A percentile compares a stretch with the other conserved stretches of the same genome.
Conservation (phyloP, 2,329 filamentous ascomycete genomes). For the Rasamsonia emersonii region DNA sequence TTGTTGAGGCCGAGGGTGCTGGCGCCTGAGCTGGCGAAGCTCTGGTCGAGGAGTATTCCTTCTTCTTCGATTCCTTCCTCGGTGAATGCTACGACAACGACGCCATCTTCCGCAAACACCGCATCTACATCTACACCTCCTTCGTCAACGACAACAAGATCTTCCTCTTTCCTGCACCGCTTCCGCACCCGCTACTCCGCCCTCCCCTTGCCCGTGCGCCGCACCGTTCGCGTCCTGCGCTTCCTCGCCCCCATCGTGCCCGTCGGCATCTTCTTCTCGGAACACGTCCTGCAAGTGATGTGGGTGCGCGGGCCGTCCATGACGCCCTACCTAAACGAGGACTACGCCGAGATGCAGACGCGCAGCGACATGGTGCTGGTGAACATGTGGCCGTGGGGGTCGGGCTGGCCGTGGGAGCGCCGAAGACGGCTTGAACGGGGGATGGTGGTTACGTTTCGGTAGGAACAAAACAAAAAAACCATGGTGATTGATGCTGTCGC, state of each 20-base stretch:
- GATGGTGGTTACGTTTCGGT: constrained; percentile 62
- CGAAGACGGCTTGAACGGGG: constrained; percentile 55
- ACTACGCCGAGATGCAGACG: constrained; percentile 41
- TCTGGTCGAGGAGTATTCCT: too few species aligned
- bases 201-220: constrained; percentile 19
- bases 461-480: constrained; percentile 6
- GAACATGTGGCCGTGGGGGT: constrained; percentile 28
- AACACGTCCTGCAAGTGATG: constrained; percentile 34
- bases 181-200: constrained; percentile 20
- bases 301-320: constrained; percentile 52
- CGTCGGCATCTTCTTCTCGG: constrained; percentile 30
- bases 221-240: constrained; percentile 18
- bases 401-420: constrained; percentile 39
- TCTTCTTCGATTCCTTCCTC: too few species aligned
- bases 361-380: constrained; percentile 36
- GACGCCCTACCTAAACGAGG: constrained; percentile 67
- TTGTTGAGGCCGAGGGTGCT: too few species aligned
- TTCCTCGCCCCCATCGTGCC: constrained; percentile 27
- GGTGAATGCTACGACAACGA: constrained; percentile 4
- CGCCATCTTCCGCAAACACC: constrained; percentile 1
- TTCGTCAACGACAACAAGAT: too few species aligned
- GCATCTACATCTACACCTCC: constrained; percentile 6
- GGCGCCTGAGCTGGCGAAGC: too few species aligned
- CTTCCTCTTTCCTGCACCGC: constrained; percentile 15
- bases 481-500: not conserved